A percentile compares a stretch with the other conserved stretches of the same genome.
Evolutionary conservation across 164 flowering plant genomes (phyloP).

Genomic region (Magnolia kwangsiensis): DNA sequence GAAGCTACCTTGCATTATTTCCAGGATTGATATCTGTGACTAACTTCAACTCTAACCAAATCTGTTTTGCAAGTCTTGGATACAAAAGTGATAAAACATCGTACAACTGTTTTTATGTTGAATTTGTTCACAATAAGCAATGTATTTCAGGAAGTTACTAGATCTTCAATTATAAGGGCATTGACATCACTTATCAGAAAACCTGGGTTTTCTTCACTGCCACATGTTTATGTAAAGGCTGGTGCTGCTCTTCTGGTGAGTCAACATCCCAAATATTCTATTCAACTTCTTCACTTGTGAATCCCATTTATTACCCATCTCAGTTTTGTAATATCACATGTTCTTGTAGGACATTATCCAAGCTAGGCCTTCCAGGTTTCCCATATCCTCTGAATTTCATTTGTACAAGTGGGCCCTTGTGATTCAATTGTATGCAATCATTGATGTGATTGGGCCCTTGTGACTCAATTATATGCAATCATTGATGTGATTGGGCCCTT

Average conservation of each 20-base stretch:
- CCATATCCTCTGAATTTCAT: slow-evolving; percentile 68
- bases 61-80: neutral
- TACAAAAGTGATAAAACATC: neutral
- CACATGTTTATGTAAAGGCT: slow-evolving; percentile 61
- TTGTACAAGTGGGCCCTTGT: too few relatives aligned
- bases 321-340: neutral
- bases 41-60: neutral
- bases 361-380: slow-evolving; percentile 56
- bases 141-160: slow-evolving; percentile 56
- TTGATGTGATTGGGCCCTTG: too few relatives aligned
- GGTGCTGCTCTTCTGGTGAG: slow-evolving; percentile 72
- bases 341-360: slow-evolving; percentile 67
- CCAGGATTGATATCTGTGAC: neutral
- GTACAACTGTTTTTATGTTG: neutral
- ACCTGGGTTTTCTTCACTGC: slow-evolving; percentile 59
- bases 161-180: slow-evolving; percentile 54
- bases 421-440: too few relatives aligned
- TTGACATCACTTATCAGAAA: slow-evolving; percentile 50
- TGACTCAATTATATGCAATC: too few relatives aligned
- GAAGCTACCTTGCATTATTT: neutral
- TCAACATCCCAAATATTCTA: neutral
- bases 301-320: neutral
- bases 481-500: too few relatives aligned
- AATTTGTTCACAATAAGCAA: slow-evolving; percentile 5
- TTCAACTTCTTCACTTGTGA: neutral